Base-by-base conservation (phyloP, 2,329 filamentous ascomycete species). In the Cladosporium cucumerinum region DNA sequence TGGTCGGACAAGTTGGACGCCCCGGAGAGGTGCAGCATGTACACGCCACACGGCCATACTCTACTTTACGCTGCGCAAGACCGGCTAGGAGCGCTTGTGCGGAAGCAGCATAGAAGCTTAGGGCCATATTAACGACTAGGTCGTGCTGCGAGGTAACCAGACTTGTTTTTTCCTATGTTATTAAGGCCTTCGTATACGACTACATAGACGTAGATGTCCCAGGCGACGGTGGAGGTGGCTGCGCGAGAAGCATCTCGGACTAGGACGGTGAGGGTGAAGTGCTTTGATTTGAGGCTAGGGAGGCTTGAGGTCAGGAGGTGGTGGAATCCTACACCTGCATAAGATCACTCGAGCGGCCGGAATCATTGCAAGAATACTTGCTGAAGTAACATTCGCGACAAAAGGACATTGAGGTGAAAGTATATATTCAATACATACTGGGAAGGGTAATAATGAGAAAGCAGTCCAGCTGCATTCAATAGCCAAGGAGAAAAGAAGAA, bases 11-110 rank as follows among this genome's bases (percentile, higher is more conserved):
- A 64, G 54, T 80, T 82, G 2, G 80, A 82, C 0, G 77, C 76
- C 2, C 82, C 81, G 2, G 79, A 80, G 0, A 76, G 79, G 63
- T 84, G 79, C 4, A 83, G 76, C 39, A 79, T 75, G 69, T 77
- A 75, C 0, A 77, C 76, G 18, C 76, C 71, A 7, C 71, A 7
- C 69, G 71, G 0, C 77, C 76, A 0, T 77, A 79, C 0, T 66
- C 49, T 48, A 73, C 74, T 61, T 76, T 74, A 5, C 80, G 75
- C 34, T 78, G 72, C 0, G 73, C 77, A 0, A 85, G 76, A 0
- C 82, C 82, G 1, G 70, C 68, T 2, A 84, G 72, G 34, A 83
- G 68, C 0, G 82, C 81, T 60, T 73, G 73, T 0, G 79, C 79
- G 3, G 76, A 76, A 0, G 68, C 51, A 1, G 73, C 55, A 67